A percentile compares a stretch with the other conserved stretches of the same genome.
phyloP scores from a whole-genome alignment of 2,329 filamentous ascomycete species.

The Monilinia aucupariae region DNA sequence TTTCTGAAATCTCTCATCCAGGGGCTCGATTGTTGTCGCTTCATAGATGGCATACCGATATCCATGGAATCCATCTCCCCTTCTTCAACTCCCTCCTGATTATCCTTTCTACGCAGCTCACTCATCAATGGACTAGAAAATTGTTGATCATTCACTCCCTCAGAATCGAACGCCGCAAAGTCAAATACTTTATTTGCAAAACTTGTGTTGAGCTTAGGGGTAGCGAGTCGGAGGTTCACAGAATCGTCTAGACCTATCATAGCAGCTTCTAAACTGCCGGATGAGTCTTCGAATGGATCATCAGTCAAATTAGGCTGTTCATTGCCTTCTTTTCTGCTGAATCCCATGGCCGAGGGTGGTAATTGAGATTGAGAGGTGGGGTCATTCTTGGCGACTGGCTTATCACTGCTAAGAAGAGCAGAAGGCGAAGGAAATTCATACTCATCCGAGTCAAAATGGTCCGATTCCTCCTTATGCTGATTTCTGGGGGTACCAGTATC shows the following conservation, averaged over 20 bases:
- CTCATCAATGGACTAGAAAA: constrained; percentile 15
- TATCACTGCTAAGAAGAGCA: constrained; percentile 26
- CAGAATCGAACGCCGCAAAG: constrained; percentile 24
- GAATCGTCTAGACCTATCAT: constrained; percentile 30
- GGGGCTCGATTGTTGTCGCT: neutral
- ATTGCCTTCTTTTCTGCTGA: neutral
- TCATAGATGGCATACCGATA: neutral
- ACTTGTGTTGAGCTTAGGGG: constrained; percentile 22
- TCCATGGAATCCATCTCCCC: neutral
- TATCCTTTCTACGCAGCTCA: constrained; percentile 19
- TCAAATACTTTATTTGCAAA: constrained; percentile 29
- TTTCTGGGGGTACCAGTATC: constrained; percentile 2
- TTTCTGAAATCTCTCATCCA: constrained; percentile 8
- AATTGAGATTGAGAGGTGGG: neutral
- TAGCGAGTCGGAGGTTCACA: constrained; percentile 14
- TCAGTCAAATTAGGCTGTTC: neutral
- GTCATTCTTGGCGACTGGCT: neutral
- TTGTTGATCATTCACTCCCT: neutral
- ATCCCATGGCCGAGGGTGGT: constrained; percentile 5
- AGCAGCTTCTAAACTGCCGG: constrained; percentile 26
- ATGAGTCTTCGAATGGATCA: constrained; percentile 7
- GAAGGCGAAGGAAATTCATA: constrained; percentile 39
- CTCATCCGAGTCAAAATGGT: constrained; percentile 19
- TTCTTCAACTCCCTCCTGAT: neutral
- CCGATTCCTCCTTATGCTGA: constrained; percentile 5